A percentile compares a stretch with the other conserved stretches of the same genome.
These are phyloP conservation scores for Dothideomycetes sp. DNA, from an alignment of 2,329 filamentous ascomycete species.

Conservation along the genomic window DNA sequence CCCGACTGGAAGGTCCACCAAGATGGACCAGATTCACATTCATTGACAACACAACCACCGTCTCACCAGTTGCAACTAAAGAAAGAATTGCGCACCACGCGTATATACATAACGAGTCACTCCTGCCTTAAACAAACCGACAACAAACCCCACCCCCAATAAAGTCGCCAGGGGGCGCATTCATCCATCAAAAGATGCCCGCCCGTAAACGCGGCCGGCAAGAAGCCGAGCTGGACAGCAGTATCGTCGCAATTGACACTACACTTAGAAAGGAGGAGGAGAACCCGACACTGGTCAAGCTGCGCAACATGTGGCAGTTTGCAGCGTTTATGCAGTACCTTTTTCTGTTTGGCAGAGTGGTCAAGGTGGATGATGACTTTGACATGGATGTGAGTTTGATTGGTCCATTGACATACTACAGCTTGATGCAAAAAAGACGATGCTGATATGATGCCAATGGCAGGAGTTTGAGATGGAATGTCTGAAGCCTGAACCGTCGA, in stretches of 20 bases:
- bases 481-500: conserved; percentile 61
- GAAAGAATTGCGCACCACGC: too few relatives aligned
- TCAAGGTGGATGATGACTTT: conserved; percentile 81
- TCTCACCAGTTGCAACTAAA: too few relatives aligned
- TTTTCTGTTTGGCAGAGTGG: conserved; percentile 73
- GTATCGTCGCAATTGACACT: conserved; percentile 6
- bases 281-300: conserved; percentile 46
- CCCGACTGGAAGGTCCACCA: neutral
- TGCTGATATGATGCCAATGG: conserved; percentile 17
- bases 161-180: neutral
- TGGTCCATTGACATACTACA: neutral
- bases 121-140: neutral
- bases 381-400: conserved; percentile 66
- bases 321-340: conserved; percentile 91
- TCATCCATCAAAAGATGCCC: conserved; percentile 29
- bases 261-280: conserved; percentile 8
- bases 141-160: neutral
- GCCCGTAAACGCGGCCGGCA: conserved; percentile 45
- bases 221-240: conserved; percentile 36
- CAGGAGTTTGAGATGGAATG: conserved; percentile 87
- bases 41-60: neutral
- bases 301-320: conserved; percentile 93
- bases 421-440: neutral
- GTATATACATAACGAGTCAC: too few relatives aligned
- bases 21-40: neutral